Conservation (phyloP, 164 flowering plant species). For the Tetrastigma voinierianum region DNA sequence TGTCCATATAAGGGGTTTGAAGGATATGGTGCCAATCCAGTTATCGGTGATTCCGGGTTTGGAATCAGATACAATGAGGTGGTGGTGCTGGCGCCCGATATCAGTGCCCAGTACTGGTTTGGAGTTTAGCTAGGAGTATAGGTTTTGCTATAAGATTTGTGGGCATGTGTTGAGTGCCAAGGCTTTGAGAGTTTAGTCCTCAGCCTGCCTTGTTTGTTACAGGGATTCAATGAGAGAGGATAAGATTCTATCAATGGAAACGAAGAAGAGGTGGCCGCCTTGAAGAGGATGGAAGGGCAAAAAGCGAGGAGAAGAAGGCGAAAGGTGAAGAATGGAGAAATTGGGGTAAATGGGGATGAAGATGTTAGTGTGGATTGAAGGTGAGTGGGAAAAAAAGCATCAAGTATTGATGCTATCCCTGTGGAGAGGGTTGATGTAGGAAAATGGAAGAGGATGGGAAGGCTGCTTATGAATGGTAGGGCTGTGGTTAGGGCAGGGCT, state of each 20-base stretch:
- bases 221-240: conserved; percentile 62
- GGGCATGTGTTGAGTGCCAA: conserved; percentile 98
- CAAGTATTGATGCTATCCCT: conserved; percentile 35
- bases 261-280: conserved; percentile 68
- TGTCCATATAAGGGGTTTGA: conserved; percentile 77
- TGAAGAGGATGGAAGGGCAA: conserved; percentile 74
- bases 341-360: conserved; percentile 18
- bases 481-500: conserved; percentile 24
- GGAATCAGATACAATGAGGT: conserved; percentile 18
- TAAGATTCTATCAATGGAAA: conserved; percentile 81
- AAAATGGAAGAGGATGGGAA: conserved; percentile 37
- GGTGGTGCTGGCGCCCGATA: conserved; percentile 36
- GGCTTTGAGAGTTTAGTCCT: conserved; percentile 82
- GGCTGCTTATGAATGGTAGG: conserved; percentile 25
- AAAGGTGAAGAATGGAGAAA: conserved; percentile 48
- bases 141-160: conserved; percentile 69
- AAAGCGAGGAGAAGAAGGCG: conserved; percentile 56
- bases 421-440: conserved; percentile 25
- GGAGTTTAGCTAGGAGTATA: conserved; percentile 87
- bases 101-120: conserved; percentile 89
- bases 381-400: conserved; percentile 56
- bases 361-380: conserved; percentile 17
- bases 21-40: conserved; percentile 71
- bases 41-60: conserved; percentile 47
- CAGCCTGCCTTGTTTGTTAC: conserved; percentile 78